Evolutionary conservation across 208 protist genomes (phyloP), one percentile per base, ranked within the genome.

Genomic region (Perkinsela sp.): DNA sequence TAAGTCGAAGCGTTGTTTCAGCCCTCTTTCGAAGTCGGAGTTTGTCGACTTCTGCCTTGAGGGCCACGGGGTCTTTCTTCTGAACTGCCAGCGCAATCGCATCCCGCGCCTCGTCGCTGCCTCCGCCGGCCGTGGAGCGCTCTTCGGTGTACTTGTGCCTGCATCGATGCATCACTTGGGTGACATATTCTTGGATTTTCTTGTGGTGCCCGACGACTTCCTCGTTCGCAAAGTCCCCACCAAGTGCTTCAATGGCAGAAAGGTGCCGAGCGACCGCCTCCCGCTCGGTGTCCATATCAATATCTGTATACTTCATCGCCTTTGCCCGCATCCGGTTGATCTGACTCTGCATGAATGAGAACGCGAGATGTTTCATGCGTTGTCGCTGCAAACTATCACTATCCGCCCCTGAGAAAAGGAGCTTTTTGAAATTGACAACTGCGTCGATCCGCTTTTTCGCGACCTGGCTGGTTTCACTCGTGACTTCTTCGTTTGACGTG

Each of bases 311-410:
- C 15, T 75, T 70, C 40, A 73, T 75, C 29, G 84, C 80, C 67
- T 90, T 87, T 32, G 78, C 78, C 13, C 84, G 76, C 6, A 81
- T 78, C 71, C 81, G 78, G 32, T 75, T 74, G 48, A 90, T 90
- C 72, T 90, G 84, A 16, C 79, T 71, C 71, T 87, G 79, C 80
- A 90, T 82, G 71, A 88, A 82, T 67, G 87, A 68, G 70, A 86
- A 85, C 15, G 84, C 84, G 30, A 90, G 69, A 76, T 90, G 87
- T 29, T 79, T 75, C 40, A 90, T 79, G 15, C 84, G 77, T 6
- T 22, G 40, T 22, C 6, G 6, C 40, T 57, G 40, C 6, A 57
- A 22, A 6, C 13, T n/a, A 22, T 6, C 13, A 6, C 13, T 22
- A 6, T 57, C 40, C 40, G 6, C 22, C 22, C 40, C 40, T n/a